Evolutionary conservation across 2,329 filamentous ascomycete species (phyloP).

Genomic region (Drechslerella dactyloides): DNA sequence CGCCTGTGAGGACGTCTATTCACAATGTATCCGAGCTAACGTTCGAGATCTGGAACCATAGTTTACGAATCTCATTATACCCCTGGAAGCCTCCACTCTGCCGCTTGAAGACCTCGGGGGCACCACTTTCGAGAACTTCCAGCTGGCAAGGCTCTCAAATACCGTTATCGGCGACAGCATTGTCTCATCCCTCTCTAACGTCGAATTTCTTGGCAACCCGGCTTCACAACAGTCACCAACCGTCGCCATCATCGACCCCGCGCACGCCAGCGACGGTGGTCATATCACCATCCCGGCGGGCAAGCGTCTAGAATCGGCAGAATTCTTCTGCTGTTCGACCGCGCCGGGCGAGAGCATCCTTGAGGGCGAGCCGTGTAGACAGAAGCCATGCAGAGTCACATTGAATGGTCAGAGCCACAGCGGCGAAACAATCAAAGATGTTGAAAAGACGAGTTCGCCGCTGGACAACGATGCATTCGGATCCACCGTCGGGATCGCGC

Average conservation of each 20-base stretch:
- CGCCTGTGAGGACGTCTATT: no score
- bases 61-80: constrained; percentile 40
- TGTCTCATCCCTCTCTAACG: background rate
- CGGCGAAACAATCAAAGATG: constrained; percentile 11
- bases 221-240: background rate
- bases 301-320: constrained; percentile 25
- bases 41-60: no score
- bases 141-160: constrained; percentile 17
- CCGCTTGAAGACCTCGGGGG: constrained; percentile 26
- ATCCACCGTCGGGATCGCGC: background rate
- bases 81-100: constrained; percentile 4
- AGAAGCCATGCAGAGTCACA: constrained; percentile 18
- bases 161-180: background rate
- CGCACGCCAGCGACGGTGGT: constrained; percentile 4
- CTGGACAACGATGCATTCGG: no score
- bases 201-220: background rate
- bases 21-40: no score
- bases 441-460: background rate
- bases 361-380: constrained; percentile 28
- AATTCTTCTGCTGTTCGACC: constrained; percentile 43
- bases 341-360: constrained; percentile 29
- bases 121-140: constrained; percentile 29
- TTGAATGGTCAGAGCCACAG: background rate
- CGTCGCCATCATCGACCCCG: constrained; percentile 24
- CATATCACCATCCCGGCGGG: constrained; percentile 16